phyloP scores from a whole-genome alignment of 257 asterid genomes.

The Handroanthus guayacan region DNA sequence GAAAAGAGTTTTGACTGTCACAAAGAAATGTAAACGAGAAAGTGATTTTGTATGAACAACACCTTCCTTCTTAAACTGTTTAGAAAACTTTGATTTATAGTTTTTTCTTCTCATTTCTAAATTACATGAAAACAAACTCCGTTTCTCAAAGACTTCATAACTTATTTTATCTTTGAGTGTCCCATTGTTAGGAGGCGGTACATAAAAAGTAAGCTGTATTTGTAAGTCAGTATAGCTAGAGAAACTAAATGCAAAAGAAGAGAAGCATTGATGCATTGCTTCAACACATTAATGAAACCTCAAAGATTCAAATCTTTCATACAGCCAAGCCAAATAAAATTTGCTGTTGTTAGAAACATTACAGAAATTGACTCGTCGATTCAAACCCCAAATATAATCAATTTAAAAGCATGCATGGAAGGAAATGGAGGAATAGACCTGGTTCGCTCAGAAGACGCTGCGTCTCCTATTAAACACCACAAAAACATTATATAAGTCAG shows the following conservation, averaged over 20 bases:
- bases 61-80: too few species aligned
- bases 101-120: too few species aligned
- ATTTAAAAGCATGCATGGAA: constrained; percentile 6
- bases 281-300: background rate
- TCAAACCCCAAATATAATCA: constrained; percentile 21
- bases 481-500: constrained; percentile 10
- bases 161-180: too few species aligned
- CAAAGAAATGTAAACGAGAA: too few species aligned
- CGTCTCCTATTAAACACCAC: constrained; percentile 69
- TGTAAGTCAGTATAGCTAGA: background rate
- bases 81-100: too few species aligned
- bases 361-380: background rate
- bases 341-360: background rate
- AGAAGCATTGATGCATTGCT: background rate
- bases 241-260: background rate
- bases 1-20: too few species aligned
- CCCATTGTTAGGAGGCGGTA: background rate
- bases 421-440: constrained; percentile 52
- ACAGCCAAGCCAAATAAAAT: background rate
- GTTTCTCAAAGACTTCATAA: too few species aligned
- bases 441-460: constrained; percentile 99
- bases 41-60: too few species aligned
- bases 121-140: too few species aligned
- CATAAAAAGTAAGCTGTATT: background rate
- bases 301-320: background rate